A percentile compares a stretch with the other conserved stretches of the same genome.
Evolutionary conservation across 495 filamentous ascomycete genomes (phyloP).

Genomic region (Xylaria nigripes): DNA sequence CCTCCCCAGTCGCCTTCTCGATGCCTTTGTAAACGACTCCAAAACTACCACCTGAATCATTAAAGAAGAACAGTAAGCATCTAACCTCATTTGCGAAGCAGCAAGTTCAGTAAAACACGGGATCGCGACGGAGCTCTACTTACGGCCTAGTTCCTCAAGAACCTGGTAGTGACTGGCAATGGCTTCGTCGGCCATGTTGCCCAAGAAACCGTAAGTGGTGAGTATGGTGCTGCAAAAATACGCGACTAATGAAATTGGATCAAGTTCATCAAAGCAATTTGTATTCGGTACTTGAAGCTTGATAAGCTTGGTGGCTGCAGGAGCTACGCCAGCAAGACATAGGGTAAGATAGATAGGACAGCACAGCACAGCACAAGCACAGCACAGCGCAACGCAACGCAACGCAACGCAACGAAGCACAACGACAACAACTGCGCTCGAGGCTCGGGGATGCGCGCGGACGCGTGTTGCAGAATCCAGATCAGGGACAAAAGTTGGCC

Average conservation of each 20-base stretch:
- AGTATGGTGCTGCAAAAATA: background rate
- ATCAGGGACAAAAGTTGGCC: background rate
- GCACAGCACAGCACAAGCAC: too few species aligned
- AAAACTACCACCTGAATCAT: constrained; percentile 76
- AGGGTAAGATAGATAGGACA: too few species aligned
- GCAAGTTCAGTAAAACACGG: background rate
- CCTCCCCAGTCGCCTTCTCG: constrained; percentile 73
- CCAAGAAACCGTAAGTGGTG: background rate
- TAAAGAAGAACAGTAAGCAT: constrained; percentile 9
- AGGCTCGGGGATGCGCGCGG: background rate
- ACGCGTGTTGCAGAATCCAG: background rate
- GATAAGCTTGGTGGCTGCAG: background rate
- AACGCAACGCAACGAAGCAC: too few species aligned
- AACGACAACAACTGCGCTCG: background rate
- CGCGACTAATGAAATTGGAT: background rate
- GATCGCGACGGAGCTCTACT: constrained; percentile 28
- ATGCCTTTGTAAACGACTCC: constrained; percentile 95
- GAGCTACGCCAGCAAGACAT: background rate
- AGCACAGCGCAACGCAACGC: too few species aligned
- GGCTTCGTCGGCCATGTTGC: constrained; percentile 48
- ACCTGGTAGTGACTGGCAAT: constrained; percentile 80
- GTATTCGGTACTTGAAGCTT: too few species aligned
- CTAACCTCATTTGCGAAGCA: background rate
- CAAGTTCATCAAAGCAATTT: background rate
- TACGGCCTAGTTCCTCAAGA: constrained; percentile 87